Conservation (phyloP, 1,284 basidiomycete species). For the Ceratobasidium sp. region DNA sequence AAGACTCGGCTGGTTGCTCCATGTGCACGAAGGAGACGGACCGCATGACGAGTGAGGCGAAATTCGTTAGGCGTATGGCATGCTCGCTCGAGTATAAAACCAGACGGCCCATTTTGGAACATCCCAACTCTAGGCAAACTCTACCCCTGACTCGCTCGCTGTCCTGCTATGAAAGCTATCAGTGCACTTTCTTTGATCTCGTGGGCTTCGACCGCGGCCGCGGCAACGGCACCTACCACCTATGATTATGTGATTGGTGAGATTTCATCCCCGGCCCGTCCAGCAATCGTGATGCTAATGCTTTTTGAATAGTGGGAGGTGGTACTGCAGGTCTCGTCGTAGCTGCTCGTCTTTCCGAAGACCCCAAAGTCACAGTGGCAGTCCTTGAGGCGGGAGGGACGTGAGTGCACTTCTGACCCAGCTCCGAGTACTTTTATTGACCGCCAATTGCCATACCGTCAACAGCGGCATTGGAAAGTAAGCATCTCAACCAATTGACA, state of each 20-base stretch:
- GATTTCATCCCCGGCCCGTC: not conserved
- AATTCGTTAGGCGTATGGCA: too few relatives aligned
- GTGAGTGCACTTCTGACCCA: slow-evolving; percentile 11
- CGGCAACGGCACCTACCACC: not conserved
- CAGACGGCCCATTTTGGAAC: too few relatives aligned
- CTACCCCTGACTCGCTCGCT: not conserved
- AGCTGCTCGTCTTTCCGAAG: slow-evolving; percentile 56
- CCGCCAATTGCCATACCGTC: not conserved
- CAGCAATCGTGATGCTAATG: not conserved
- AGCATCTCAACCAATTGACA: not conserved
- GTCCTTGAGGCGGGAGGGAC: slow-evolving; percentile 45
- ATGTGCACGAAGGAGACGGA: too few relatives aligned
- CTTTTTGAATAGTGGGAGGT: slow-evolving; percentile 56
- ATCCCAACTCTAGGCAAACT: not conserved
- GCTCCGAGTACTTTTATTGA: not conserved
- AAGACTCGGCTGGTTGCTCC: too few relatives aligned
- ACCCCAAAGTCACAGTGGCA: slow-evolving; percentile 50
- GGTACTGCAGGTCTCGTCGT: slow-evolving; percentile 59
- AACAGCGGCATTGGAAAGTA: slow-evolving; percentile 26
- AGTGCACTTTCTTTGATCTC: slow-evolving; percentile 9
- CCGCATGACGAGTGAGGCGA: too few relatives aligned
- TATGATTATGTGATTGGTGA: slow-evolving; percentile 32
- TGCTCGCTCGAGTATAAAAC: too few relatives aligned
- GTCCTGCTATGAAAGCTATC: not conserved
- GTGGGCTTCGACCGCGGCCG: not conserved